phyloP scores from a whole-genome alignment of 495 filamentous ascomycete genomes.

The Neurospora sp. region DNA sequence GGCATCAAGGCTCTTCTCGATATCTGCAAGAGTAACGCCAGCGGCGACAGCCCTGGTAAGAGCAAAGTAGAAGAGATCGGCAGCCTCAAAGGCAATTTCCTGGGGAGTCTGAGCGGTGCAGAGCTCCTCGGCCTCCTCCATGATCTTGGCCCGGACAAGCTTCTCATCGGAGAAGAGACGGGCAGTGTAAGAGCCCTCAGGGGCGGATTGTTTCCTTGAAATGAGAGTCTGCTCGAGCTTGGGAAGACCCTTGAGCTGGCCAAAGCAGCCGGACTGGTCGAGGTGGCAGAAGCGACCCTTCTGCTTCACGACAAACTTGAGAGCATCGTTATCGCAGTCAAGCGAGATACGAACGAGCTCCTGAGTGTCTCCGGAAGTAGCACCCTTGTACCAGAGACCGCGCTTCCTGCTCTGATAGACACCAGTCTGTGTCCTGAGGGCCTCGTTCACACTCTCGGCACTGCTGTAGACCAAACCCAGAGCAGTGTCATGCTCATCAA shows the following conservation, averaged over 20 bases:
- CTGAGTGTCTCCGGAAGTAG: conserved; percentile 86
- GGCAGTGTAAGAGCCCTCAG: conserved; percentile 85
- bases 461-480: conserved; percentile 91
- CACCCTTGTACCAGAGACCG: conserved; percentile 93
- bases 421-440: conserved; percentile 74
- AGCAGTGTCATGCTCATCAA: conserved; percentile 75
- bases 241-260: conserved; percentile 66
- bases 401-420: conserved; percentile 95
- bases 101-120: conserved; percentile 73
- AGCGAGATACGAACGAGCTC: conserved; percentile 73
- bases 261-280: conserved; percentile 84
- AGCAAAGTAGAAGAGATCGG: conserved; percentile 92
- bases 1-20: conserved; percentile 83
- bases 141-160: conserved; percentile 86
- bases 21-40: conserved; percentile 75
- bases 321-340: conserved; percentile 88
- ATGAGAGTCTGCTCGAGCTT: conserved; percentile 77
- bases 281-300: conserved; percentile 94
- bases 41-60: conserved; percentile 75
- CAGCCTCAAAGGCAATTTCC: conserved; percentile 86
- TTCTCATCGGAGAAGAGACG: conserved; percentile 85
- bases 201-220: conserved; percentile 68
- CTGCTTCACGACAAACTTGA: conserved; percentile 82
- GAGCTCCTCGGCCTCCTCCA: conserved; percentile 94
- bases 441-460: conserved; percentile 77